Evolutionary conservation across 495 filamentous ascomycete species (phyloP), one percentile per base, ranked within the genome.

Genomic region (Rhizodiscina lignyota): DNA sequence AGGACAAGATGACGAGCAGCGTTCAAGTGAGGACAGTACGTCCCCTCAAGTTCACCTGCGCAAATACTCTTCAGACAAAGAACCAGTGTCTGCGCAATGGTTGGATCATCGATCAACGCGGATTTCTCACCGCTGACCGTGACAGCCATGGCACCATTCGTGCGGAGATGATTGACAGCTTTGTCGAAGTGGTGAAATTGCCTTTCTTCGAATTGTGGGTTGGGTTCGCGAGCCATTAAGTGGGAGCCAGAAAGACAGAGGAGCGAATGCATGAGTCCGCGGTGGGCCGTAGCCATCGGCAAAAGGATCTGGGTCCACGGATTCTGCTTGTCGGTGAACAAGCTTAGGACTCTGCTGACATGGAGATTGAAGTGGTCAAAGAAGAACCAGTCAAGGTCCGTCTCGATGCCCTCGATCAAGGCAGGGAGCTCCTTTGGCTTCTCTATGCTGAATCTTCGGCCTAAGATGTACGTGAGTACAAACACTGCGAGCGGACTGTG

Each of bases 191-290:
- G 74, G 48, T 78, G 72, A 39, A 62, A 67, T 38, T 71, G 60
- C 52, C 45, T 55, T 43, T 44, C 58, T 40, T 55, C 44, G 38
- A 48, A 53, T 4, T 48, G 44, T 15, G 35, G 22, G 17, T 45
- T 48, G 13, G 64, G 60, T 34, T 60, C 60, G 4, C 64, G 50
- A 1, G 61, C 62, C 2, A 61, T 63, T 35, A 93, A 65, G 44
- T 93, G 84, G 35, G 78, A 85, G 35, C 81, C 79, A 5, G 85
- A 79, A 4, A 93, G 67, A 33, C 80, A 85, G 37, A 94, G 70
- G 34, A 94, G 72, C 21, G 83, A 89, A 54, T 94, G 85, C 85
- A 94, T 94, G 28, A 94, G 63, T 11, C 85, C 83, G 32, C 72
- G 68, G 50, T 94, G 80, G 36, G 77, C 66, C 10, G 82, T 71